phyloP scores from a whole-genome alignment of 2,329 filamentous ascomycete species.

The Colletotrichum phormii region DNA sequence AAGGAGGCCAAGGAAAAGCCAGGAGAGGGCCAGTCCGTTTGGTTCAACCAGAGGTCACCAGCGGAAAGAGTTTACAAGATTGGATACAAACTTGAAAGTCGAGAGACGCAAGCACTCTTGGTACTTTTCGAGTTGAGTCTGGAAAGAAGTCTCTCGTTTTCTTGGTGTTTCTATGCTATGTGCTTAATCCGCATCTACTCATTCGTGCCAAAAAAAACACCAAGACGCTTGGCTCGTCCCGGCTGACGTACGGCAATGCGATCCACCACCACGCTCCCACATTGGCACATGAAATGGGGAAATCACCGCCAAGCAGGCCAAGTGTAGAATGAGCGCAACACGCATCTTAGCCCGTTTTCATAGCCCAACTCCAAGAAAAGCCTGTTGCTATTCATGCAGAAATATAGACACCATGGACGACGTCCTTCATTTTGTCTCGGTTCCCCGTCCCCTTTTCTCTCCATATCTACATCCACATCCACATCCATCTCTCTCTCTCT shows the following conservation, averaged over 20 bases:
- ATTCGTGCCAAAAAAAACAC: constrained; percentile 25
- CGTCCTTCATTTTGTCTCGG: neutral
- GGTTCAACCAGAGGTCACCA: too few species aligned
- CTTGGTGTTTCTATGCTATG: neutral
- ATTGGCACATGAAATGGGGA: neutral
- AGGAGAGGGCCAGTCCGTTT: neutral
- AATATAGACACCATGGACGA: constrained; percentile 5
- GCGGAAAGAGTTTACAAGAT: too few species aligned
- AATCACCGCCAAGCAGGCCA: constrained; percentile 30
- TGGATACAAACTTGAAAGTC: too few species aligned
- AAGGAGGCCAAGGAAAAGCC: neutral
- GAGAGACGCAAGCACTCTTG: too few species aligned
- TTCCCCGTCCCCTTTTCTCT: neutral
- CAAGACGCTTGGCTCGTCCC: constrained; percentile 31
- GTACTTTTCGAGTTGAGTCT: too few species aligned
- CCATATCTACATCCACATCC: neutral
- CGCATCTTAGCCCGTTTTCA: neutral
- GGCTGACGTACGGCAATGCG: constrained; percentile 32
- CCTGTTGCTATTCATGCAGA: too few species aligned
- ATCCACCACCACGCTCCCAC: neutral
- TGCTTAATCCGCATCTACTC: neutral
- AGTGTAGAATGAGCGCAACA: constrained; percentile 9
- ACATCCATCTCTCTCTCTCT: neutral
- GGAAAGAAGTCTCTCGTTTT: too few species aligned
- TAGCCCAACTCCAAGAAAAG: neutral